Evolutionary conservation across 2,329 filamentous ascomycete species (phyloP).

Genomic region (Tricladium varicosporioides): DNA sequence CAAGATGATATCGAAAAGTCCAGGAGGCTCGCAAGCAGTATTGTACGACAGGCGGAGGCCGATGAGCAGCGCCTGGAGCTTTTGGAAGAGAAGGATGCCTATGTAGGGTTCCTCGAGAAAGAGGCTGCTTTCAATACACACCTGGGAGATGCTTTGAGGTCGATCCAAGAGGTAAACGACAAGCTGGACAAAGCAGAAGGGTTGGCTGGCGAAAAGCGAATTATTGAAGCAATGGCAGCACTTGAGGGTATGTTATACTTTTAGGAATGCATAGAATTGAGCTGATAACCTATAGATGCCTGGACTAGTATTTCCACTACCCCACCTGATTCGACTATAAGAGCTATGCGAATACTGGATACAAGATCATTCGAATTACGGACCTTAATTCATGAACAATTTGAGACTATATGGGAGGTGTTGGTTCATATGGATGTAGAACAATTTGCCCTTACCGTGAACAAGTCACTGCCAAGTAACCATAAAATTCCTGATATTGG

Average conservation of each 20-base stretch:
- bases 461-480: constrained; percentile 17
- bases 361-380: constrained; percentile 65
- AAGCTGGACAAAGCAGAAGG: constrained; percentile 62
- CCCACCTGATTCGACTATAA: constrained; percentile 58
- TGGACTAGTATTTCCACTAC: constrained; percentile 58
- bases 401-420: constrained; percentile 69
- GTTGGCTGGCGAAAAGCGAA: constrained; percentile 51
- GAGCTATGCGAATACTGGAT: constrained; percentile 63
- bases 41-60: constrained; percentile 73
- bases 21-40: constrained; percentile 74
- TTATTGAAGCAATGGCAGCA: constrained; percentile 55
- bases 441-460: constrained; percentile 53
- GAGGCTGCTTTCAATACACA: constrained; percentile 60
- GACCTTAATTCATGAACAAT: constrained; percentile 61
- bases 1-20: constrained; percentile 83
- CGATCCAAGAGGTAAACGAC: constrained; percentile 56
- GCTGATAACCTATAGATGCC: constrained; percentile 42
- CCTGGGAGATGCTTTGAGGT: constrained; percentile 48
- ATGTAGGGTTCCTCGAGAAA: constrained; percentile 53
- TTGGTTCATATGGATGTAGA: constrained; percentile 62
- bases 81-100: constrained; percentile 47
- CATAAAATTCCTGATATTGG: neutral
- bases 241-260: constrained; percentile 48
- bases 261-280: neutral
- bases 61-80: constrained; percentile 45